Evolutionary conservation across 176 grass and related monocot genomes (phyloP), one percentile per base, ranked within the genome.

Genomic region (Oryza glumipatula): DNA sequence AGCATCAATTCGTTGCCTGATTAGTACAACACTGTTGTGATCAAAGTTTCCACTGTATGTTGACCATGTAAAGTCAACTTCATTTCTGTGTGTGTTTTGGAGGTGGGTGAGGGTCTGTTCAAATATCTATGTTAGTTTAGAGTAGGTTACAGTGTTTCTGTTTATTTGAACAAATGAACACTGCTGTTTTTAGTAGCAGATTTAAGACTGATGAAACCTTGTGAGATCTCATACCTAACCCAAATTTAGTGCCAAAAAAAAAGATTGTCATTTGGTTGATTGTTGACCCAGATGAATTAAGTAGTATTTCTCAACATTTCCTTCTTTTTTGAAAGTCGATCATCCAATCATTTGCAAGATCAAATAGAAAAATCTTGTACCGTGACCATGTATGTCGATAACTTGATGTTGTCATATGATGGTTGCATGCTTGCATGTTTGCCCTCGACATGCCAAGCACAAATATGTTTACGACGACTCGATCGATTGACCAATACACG

Each of bases 31-130:
- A 56, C 43, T 36, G 45, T 33, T 66, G 67, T 67, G 0, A 11
- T 14, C 44, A 32, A 23, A 61, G 26, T 5, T 63, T 45, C 61
- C 41, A 6, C 10, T 61, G 68, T 68, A 74, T 61, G 4, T 13
- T 63, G 22, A 64, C 49, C 38, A 4, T 64, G 38, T 90, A 90
- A 63, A 75, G 13, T 76, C 56, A n/a, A 63, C 30, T 23, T 47
- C 22, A 24, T 22, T 75, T 35, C 7, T 11, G 9, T 63, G 21
- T 23, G n/a, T 11, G 9, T 22, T 63, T 11, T 63, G 2, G 19
- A n/a, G 6, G 58, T 63, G 58, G 58, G 21, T 63, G 7, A 21
- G 56, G 1, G 58, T n/a, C 76, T 82, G 36, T 77, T 23, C 11
- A 44, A 39, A 58, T 28, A 21, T 67, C 67, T 65, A 45, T 17